These are phyloP conservation scores for Sporisorium scitamineum DNA, from an alignment of 1,284 basidiomycete genomes.

Conservation along the genomic window DNA sequence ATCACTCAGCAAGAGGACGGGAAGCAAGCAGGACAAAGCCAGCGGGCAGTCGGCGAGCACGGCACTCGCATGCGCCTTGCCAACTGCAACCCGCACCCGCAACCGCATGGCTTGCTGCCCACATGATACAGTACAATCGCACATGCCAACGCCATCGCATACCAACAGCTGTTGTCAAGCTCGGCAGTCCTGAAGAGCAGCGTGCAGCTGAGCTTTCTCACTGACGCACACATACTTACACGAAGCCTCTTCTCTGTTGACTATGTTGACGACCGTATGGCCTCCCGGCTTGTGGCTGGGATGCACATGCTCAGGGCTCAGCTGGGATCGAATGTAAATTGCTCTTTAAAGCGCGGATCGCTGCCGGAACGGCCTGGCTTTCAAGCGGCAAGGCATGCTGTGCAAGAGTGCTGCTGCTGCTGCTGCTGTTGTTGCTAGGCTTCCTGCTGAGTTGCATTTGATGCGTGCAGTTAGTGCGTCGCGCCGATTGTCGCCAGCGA, in stretches of 20 bases:
- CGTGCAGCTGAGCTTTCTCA: background rate
- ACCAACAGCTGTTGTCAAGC: background rate
- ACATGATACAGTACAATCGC: background rate
- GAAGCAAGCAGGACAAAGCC: background rate
- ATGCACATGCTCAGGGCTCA: too few relatives aligned
- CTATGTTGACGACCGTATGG: too few relatives aligned
- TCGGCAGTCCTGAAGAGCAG: background rate
- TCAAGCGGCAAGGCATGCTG: background rate
- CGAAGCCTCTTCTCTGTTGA: too few relatives aligned
- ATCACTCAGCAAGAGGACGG: background rate
- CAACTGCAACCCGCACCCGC: background rate
- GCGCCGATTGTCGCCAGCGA: constrained; percentile 1
- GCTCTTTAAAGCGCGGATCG: background rate
- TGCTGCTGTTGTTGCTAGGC: too few relatives aligned
- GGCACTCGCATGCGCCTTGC: background rate
- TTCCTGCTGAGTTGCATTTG: too few relatives aligned
- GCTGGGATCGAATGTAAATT: too few relatives aligned
- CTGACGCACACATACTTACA: too few relatives aligned
- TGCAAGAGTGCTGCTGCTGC: background rate
- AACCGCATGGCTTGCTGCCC: background rate
- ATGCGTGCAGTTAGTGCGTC: background rate
- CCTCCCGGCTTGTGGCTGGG: too few relatives aligned
- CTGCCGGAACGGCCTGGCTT: too few relatives aligned
- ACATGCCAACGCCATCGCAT: too few relatives aligned
- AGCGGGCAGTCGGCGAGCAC: background rate